Percentiles rank a stretch among this genome's conserved stretches.
phyloP scores from a whole-genome alignment of 371 early-diverging fungal species.

The Mortierella sp. region DNA sequence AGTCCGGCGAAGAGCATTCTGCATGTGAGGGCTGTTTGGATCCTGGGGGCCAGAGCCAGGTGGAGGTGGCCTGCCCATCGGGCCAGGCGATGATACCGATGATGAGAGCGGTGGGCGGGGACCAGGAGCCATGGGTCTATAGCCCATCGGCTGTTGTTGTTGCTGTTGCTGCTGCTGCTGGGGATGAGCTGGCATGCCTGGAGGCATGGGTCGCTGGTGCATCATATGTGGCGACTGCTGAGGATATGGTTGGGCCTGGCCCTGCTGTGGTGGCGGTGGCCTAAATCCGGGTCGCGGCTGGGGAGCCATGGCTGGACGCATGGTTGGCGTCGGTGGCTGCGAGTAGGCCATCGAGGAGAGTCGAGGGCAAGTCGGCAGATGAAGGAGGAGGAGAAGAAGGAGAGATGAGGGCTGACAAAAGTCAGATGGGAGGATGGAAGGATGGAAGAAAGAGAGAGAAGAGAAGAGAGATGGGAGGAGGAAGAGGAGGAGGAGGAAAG shows the following conservation, averaged over 20 bases:
- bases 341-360: slow-evolving; percentile 5
- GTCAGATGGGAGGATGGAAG: neutral
- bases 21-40: slow-evolving; percentile 11
- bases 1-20: slow-evolving; percentile 25
- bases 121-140: slow-evolving; percentile 28
- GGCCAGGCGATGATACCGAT: slow-evolving; percentile 12
- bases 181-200: neutral
- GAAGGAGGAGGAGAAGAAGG: neutral
- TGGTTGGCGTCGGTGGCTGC: neutral
- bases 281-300: neutral
- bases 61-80: slow-evolving; percentile 31
- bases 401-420: neutral
- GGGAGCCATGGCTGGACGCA: neutral
- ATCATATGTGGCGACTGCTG: slow-evolving; percentile 11
- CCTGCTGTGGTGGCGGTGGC: slow-evolving; percentile 12
- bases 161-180: slow-evolving; percentile 13
- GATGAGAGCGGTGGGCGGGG: slow-evolving; percentile 22
- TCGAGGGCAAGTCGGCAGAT: neutral
- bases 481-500: neutral
- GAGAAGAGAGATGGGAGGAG: neutral
- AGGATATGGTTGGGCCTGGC: slow-evolving; percentile 5
- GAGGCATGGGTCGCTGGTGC: too few species aligned
- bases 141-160: slow-evolving; percentile 8
- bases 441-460: neutral
- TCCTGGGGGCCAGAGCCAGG: slow-evolving; percentile 12